Percentiles rank a stretch among this genome's conserved stretches.
phyloP scores from a whole-genome alignment of 257 asterid species.

The Fraxinus cuspidata region DNA sequence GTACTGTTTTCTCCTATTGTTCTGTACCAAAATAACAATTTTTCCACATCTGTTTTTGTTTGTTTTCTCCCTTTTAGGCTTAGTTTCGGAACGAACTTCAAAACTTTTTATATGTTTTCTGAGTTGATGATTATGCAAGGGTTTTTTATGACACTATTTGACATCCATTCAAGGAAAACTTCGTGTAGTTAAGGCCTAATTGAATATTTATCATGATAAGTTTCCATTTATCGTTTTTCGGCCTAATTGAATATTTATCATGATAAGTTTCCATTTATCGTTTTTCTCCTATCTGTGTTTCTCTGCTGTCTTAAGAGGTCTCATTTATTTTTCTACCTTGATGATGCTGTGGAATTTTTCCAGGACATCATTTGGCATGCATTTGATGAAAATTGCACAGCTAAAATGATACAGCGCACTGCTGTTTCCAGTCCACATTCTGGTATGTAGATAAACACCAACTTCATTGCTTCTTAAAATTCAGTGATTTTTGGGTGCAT shows the following conservation, averaged over 20 bases:
- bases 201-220: background rate
- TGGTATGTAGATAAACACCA: constrained; percentile 46
- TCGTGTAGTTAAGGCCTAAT: constrained; percentile 27
- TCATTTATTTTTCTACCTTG: constrained; percentile 1
- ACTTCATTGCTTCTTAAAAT: constrained; percentile 19
- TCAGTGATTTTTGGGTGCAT: background rate
- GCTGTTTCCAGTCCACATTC: constrained; percentile 59
- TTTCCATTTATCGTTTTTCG: constrained; percentile 6
- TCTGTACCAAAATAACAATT: background rate
- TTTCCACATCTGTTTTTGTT: background rate
- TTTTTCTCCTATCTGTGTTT: constrained; percentile 4
- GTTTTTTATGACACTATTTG: constrained; percentile 41
- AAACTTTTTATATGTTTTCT: background rate
- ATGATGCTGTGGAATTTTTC: constrained; percentile 23
- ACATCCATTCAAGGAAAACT: constrained; percentile 32
- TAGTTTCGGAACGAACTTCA: background rate
- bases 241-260: constrained; percentile 8
- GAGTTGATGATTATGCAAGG: background rate
- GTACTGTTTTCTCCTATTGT: background rate
- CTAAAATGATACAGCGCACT: constrained; percentile 59
- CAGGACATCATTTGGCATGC: constrained; percentile 84
- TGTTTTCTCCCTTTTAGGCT: background rate
- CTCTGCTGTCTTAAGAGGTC: constrained; percentile 6
- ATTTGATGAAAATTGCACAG: constrained; percentile 57
- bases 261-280: background rate